A percentile compares a stretch with the other conserved stretches of the same genome.
phyloP scores from a whole-genome alignment of 306 rosid species.

The Medicago arabica region DNA sequence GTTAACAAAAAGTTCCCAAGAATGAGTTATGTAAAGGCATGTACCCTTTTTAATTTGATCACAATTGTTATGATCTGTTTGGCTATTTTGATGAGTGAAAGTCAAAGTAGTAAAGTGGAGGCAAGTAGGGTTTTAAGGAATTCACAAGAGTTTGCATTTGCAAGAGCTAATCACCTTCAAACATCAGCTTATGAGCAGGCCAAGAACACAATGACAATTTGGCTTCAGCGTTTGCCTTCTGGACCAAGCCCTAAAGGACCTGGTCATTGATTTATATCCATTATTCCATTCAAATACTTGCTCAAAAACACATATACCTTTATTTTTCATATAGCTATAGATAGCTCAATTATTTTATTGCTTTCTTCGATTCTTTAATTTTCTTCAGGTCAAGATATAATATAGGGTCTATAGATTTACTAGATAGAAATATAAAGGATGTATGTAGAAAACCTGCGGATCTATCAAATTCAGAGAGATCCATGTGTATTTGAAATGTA shows the following conservation, averaged over 20 bases:
- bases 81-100: slow-evolving; percentile 21
- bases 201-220: slow-evolving; percentile 46
- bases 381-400: neutral
- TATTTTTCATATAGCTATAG: neutral
- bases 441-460: slow-evolving; percentile 5
- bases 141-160: slow-evolving; percentile 45
- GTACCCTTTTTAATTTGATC: slow-evolving; percentile 38
- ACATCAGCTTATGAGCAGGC: slow-evolving; percentile 40
- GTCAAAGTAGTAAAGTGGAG: slow-evolving; percentile 36
- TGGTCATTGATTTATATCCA: slow-evolving; percentile 47
- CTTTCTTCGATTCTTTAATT: neutral
- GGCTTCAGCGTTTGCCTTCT: slow-evolving; percentile 59
- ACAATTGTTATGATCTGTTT: slow-evolving; percentile 28
- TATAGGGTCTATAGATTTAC: slow-evolving; percentile 1
- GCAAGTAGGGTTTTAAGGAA: slow-evolving; percentile 44
- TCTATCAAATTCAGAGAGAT: slow-evolving; percentile 27
- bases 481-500: slow-evolving; percentile 26
- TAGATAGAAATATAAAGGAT: neutral
- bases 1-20: neutral
- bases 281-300: slow-evolving; percentile 9
- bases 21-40: slow-evolving; percentile 35
- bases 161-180: slow-evolving; percentile 38
- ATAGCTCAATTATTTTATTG: slow-evolving; percentile 15
- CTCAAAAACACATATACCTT: neutral
- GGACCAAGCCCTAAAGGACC: slow-evolving; percentile 68